Conservation (phyloP, 2,329 filamentous ascomycete genomes). For the Aureobasidium subglaciale region DNA sequence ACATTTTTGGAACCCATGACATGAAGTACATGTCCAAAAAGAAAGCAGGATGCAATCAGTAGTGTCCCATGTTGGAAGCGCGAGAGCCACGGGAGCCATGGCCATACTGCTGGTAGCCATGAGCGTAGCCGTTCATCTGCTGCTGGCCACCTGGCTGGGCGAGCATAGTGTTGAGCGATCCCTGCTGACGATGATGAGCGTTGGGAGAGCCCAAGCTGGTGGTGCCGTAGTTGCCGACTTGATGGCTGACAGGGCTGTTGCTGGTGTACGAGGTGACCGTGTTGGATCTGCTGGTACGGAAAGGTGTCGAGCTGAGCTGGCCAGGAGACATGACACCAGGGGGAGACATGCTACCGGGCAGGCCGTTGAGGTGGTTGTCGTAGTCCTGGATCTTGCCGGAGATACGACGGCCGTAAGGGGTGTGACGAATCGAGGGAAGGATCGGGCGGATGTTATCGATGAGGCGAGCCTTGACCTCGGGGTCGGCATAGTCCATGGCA, state of each 20-base stretch:
- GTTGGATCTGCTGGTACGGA: conserved; percentile 4
- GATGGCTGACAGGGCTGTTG: neutral
- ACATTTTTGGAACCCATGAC: neutral
- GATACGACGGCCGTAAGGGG: conserved; percentile 90
- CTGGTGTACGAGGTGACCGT: conserved; percentile 5
- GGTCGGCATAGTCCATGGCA: conserved; percentile 76
- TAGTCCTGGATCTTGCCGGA: conserved; percentile 71
- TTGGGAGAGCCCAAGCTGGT: conserved; percentile 11
- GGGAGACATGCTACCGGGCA: neutral
- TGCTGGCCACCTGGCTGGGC: conserved; percentile 7
- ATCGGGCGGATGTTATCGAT: conserved; percentile 82
- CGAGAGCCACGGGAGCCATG: conserved; percentile 3
- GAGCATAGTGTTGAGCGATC: conserved; percentile 13
- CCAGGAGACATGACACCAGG: conserved; percentile 10
- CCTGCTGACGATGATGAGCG: neutral
- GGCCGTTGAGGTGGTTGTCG: conserved; percentile 29
- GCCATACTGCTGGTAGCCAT: conserved; percentile 5
- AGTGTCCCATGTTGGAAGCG: conserved; percentile 8
- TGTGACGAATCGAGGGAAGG: conserved; percentile 76
- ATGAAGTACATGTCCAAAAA: neutral
- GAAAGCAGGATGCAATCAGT: conserved; percentile 6
- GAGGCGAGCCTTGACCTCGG: conserved; percentile 63
- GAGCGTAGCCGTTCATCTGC: conserved; percentile 7
- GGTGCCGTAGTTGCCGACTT: neutral
- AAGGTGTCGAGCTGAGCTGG: neutral